Percentiles rank a stretch among this genome's conserved stretches.
Conservation (phyloP, 768 basidiomycete genomes). For the Saitozyma sp. region DNA sequence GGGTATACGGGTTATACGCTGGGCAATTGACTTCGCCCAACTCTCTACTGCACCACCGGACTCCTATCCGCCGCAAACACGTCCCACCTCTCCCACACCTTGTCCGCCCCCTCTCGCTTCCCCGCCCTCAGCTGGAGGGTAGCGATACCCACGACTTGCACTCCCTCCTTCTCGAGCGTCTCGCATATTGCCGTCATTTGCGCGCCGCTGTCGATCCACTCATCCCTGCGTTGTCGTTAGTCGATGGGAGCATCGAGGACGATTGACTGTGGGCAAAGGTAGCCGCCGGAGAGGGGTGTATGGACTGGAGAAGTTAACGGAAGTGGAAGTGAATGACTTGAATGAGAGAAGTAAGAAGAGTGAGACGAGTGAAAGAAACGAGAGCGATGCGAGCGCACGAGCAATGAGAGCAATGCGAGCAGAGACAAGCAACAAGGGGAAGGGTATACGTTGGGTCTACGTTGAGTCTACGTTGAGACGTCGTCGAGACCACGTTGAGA, state of each 20-base stretch:
- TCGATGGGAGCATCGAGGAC: too few species aligned
- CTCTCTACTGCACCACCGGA: background rate
- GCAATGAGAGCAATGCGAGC: too few species aligned
- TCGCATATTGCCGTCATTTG: slow-evolving; percentile 10
- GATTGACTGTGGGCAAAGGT: too few species aligned
- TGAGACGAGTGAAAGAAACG: too few species aligned
- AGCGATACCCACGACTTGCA: slow-evolving; percentile 1
- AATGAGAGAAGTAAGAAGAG: too few species aligned
- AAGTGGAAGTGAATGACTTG: too few species aligned
- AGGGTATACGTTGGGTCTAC: too few species aligned
- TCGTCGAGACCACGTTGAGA: background rate
- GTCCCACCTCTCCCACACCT: slow-evolving; percentile 8
- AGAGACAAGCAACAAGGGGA: too few species aligned
- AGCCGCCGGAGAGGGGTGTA: too few species aligned
- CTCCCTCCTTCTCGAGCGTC: background rate
- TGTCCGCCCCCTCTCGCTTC: background rate
- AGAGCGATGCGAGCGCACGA: too few species aligned
- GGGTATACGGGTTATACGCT: too few species aligned
- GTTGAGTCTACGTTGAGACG: background rate
- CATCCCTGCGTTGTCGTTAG: background rate
- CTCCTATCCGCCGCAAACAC: slow-evolving; percentile 8
- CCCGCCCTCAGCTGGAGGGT: slow-evolving; percentile 8
- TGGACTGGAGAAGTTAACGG: too few species aligned
- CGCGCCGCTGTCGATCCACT: slow-evolving; percentile 12
- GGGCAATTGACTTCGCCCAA: background rate